Conservation (phyloP, 2,329 filamentous ascomycete genomes). For the Penicillium janthinellum region DNA sequence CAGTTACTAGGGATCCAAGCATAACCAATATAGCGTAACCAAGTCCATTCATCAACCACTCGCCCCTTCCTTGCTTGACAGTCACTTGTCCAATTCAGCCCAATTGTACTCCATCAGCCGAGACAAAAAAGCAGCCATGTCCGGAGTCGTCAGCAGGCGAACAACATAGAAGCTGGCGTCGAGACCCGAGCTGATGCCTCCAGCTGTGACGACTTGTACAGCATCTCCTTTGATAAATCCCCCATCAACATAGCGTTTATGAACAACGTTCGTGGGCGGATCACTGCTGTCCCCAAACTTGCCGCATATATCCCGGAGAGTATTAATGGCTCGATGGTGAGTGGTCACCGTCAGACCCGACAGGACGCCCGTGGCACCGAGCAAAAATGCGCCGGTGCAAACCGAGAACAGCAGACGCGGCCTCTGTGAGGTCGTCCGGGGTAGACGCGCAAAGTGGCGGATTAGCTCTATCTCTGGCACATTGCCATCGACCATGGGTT, state of each 20-base stretch:
- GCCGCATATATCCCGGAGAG: conserved; percentile 25
- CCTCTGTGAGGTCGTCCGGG: conserved; percentile 23
- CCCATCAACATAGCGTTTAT: conserved; percentile 26
- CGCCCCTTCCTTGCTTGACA: background rate
- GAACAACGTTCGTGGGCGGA: conserved; percentile 13
- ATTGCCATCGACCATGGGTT: conserved; percentile 24
- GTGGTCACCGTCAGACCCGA: conserved; percentile 41
- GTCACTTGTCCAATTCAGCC: conserved; percentile 47
- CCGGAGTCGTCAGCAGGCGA: conserved; percentile 77
- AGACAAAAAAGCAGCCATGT: conserved; percentile 73
- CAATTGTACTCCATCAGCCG: conserved; percentile 78
- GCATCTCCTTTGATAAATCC: conserved; percentile 44
- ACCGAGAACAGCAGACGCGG: conserved; percentile 42
- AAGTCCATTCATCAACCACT: background rate
- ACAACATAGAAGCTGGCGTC: conserved; percentile 85
- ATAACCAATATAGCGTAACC: background rate
- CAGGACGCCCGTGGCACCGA: conserved; percentile 42
- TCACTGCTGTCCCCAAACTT: conserved; percentile 10
- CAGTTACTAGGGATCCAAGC: background rate
- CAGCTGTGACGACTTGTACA: conserved; percentile 74
- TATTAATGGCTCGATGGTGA: conserved; percentile 37
- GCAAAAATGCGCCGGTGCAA: conserved; percentile 43
- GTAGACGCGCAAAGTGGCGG: conserved; percentile 24
- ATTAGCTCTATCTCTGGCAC: conserved; percentile 26
- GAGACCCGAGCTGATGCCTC: conserved; percentile 76